Base-by-base conservation (phyloP, 345 rosid species). In the Odontarrhena argentea region DNA sequence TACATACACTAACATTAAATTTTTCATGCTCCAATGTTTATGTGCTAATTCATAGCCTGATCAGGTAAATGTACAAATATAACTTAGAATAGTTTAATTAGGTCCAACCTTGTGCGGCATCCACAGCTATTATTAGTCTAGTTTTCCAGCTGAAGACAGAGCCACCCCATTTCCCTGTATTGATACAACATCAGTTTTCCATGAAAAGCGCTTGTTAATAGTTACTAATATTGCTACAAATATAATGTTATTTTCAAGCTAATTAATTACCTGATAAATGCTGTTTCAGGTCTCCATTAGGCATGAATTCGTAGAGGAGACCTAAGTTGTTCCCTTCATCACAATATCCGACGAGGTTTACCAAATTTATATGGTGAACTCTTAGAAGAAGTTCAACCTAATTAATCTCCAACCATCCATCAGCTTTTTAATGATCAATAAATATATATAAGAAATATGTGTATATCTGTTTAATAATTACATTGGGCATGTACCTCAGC, bases 81-180 rank as follows among this genome's bases (percentile, higher is more conserved):
- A 9, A 14, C 14, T 45, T 1, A 42, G 7, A 45, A 30, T 22
- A 14, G n/a, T 14, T 34, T 8, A 28, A 28, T 28, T 28, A 10
- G 34, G 3, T 25, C 44, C 8, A 15, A 77, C 82, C 84, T 75
- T 68, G 72, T 52, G 82, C 84, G 9, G 79, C 72, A 36, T 78
- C 82, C 22, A 69, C 36, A 38, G 80, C 71, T 51, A 73, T 78
- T 12, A 61, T 67, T 1, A 81, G 69, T 51, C 80, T 75, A 41
- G 54, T 55, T 64, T 67, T 65, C 80, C 81, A 77, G 14, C 37
- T 71, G 62, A 80, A n/a, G 35, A 26, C 37, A 12, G 8, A 42
- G 22, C 37, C 36, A 25, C 63, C 24, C 28, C 22, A 43, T 58
- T 41, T 59, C 22, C 63, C 50, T 59, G 24, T 57, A 22, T 40